Conservation (phyloP, 371 early-diverging fungal genomes). For the Apophysomyces trapeziformis region DNA sequence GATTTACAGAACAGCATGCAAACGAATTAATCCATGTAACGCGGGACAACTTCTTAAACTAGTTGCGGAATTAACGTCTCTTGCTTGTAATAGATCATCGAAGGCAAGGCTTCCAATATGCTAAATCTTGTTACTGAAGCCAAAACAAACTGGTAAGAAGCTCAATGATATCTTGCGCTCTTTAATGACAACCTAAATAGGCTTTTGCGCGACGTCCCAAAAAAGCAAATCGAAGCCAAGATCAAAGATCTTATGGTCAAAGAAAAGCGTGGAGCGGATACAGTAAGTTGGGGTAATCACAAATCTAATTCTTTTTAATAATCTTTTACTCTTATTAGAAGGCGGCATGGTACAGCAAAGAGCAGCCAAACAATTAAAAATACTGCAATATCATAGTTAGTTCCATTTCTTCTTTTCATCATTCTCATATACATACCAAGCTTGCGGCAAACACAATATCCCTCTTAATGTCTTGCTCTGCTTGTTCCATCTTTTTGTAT, state of each 20-base stretch:
- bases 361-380: not conserved
- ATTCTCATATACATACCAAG: conserved; percentile 59
- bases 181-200: conserved; percentile 14
- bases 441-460: conserved; percentile 99
- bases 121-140: conserved; percentile 36
- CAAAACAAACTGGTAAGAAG: conserved; percentile 25
- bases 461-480: conserved; percentile 90
- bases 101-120: conserved; percentile 44
- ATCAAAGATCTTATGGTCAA: conserved; percentile 55
- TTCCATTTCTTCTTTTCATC: not conserved
- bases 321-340: not conserved
- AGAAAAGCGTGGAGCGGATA: conserved; percentile 53
- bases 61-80: not conserved
- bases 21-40: conserved; percentile 39
- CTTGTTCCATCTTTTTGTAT: conserved; percentile 95
- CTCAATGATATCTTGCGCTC: too few species aligned
- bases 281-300: conserved; percentile 31
- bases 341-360: conserved; percentile 19
- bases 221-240: conserved; percentile 46
- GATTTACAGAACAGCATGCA: conserved; percentile 39
- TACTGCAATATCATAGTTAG: conserved; percentile 8
- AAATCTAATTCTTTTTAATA: not conserved
- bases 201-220: conserved; percentile 38
- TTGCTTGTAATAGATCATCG: conserved; percentile 27
- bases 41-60: not conserved